Base-by-base conservation (phyloP, 108 stramenopile species). In the Chaetoceros muelleri region DNA sequence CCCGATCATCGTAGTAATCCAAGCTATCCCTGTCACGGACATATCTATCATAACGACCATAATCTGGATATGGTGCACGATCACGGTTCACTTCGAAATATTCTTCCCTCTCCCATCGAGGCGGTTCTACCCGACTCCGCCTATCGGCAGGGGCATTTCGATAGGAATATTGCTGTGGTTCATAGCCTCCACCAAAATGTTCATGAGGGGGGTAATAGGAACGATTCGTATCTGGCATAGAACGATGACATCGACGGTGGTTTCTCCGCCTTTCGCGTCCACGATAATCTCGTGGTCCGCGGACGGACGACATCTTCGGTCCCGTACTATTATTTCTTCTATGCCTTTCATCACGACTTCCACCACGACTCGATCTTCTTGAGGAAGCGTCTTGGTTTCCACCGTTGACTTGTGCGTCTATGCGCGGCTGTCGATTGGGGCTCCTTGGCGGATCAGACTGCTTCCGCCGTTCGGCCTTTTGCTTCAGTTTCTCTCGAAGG, bases 401-500 rank as follows among this genome's bases (percentile, higher is more conserved):
- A 51, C 49, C 10, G 10, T 19, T 51, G 50, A 19, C 20, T 10
- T 17, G 20, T 10, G 50, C 50, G 50, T 10, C 19, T 17, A 21
- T 51, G 50, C 20, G 10, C 24, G 24, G 10, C 53, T 3, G 10
- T 28, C 26, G 19, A 19, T n/a, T 29, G 30, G 10, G 53, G 27
- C 53, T 2, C n/a, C n/a, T 10, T 28, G n/a, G 10, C 29, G 56
- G 8, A 30, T 31, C 55, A 2, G 34, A 5, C 34, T 34, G 2
- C 34, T 56, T 16, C 19, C 30, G 27, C 3, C 23, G 7, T 24
- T 50, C 49, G 23, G 49, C 17, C 23, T 57, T 19, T 29, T 31
- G 34, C 34, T 57, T 57, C 8, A 57, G 31, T 30, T 30, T 26
- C 31, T 57, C 56, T 3, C 56, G 56, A 34, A 57, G 56, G 7